Conservation (phyloP, 2,329 filamentous ascomycete species). For the Trichoderma koningiopsis region DNA sequence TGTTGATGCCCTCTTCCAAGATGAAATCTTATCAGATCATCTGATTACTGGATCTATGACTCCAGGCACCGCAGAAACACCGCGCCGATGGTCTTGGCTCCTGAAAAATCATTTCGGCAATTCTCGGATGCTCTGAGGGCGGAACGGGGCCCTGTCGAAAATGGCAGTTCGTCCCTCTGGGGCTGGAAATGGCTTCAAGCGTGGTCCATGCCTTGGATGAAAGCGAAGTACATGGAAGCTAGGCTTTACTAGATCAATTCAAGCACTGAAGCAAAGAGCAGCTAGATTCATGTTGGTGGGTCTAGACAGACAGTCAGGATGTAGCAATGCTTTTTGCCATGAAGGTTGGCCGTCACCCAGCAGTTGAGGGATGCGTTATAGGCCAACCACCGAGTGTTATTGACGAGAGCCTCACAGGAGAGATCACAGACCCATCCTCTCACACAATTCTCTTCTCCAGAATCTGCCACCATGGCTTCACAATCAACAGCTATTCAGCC, state of each 20-base stretch:
- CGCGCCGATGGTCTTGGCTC: constrained; percentile 1
- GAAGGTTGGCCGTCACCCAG: neutral
- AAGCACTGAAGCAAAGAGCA: neutral
- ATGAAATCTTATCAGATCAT: constrained; percentile 49
- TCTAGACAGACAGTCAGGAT: neutral
- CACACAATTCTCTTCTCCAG: neutral
- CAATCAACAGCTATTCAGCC: constrained; percentile 36
- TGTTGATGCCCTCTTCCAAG: neutral
- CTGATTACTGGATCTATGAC: constrained; percentile 43
- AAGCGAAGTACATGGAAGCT: neutral
- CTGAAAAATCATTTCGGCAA: constrained; percentile 4
- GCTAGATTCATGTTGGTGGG: neutral
- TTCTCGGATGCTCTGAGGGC: constrained; percentile 7
- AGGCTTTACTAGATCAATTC: neutral
- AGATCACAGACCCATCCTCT: neutral
- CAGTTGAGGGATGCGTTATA: neutral
- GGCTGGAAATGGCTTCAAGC: neutral
- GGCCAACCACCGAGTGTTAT: neutral
- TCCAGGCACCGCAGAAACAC: neutral
- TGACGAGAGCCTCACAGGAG: neutral
- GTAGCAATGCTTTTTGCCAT: neutral
- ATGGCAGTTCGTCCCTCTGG: neutral
- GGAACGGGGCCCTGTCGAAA: neutral
- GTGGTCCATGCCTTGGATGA: neutral
- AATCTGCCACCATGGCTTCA: constrained; percentile 26